These are phyloP conservation scores for Castanopsis chinensis DNA, from an alignment of 306 rosid species.

Conservation along the genomic window DNA sequence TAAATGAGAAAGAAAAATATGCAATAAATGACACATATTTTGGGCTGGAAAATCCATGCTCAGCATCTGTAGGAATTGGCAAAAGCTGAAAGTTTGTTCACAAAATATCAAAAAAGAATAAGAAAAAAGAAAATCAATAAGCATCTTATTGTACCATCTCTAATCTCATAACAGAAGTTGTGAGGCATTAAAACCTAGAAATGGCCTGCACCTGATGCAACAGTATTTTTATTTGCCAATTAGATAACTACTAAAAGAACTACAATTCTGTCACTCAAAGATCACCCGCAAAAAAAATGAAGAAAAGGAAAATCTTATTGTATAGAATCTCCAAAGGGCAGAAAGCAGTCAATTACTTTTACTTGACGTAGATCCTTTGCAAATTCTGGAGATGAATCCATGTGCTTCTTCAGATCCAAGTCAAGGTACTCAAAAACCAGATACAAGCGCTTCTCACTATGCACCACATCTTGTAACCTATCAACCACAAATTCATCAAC, in stretches of 20 bases:
- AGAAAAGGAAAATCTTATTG: not conserved
- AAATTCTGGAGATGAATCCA: slow-evolving; percentile 96
- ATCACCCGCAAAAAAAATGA: not conserved
- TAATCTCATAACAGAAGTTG: not conserved
- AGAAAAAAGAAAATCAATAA: not conserved
- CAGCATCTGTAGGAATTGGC: not conserved
- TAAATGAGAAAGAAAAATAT: not conserved
- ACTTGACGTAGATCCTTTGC: slow-evolving; percentile 80
- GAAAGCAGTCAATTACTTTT: slow-evolving; percentile 50
- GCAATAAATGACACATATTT: not conserved
- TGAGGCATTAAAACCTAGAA: not conserved
- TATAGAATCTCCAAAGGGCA: not conserved
- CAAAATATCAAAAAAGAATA: not conserved
- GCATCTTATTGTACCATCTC: not conserved
- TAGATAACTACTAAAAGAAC: not conserved
- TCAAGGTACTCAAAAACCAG: slow-evolving; percentile 96
- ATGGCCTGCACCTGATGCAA: not conserved
- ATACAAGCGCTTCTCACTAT: slow-evolving; percentile 88
- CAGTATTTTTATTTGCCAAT: not conserved
- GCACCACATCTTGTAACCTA: slow-evolving; percentile 95
- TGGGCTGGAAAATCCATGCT: not conserved
- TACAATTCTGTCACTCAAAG: not conserved
- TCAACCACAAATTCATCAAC: slow-evolving; percentile 32
- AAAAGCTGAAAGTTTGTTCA: not conserved
- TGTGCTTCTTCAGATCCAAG: slow-evolving; percentile 96